Evolutionary conservation across 192 early-diverging fungal species (phyloP).

Genomic region (Backusella mclennaniae): DNA sequence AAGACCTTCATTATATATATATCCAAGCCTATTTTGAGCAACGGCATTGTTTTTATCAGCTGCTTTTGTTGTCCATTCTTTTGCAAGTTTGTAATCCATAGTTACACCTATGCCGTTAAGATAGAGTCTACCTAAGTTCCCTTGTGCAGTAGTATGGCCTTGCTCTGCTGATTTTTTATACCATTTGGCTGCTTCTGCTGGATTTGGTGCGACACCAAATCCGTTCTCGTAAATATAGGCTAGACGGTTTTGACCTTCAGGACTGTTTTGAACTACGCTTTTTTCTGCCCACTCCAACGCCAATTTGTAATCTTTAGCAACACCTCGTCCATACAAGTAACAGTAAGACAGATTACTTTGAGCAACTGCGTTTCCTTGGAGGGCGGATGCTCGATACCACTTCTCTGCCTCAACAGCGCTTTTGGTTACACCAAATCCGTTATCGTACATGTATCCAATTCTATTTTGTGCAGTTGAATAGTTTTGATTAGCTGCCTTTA

Average conservation of each 20-base stretch:
- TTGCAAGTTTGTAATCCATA: conserved; percentile 53
- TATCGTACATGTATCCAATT: conserved; percentile 73
- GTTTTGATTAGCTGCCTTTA: conserved; percentile 63
- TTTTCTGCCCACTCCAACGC: neutral
- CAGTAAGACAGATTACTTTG: conserved; percentile 36
- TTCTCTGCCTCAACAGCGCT: conserved; percentile 34
- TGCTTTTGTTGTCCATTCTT: conserved; percentile 61
- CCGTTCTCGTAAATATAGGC: conserved; percentile 67
- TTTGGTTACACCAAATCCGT: conserved; percentile 57
- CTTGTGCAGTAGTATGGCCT: conserved; percentile 53
- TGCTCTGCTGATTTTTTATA: conserved; percentile 45
- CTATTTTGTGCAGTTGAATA: conserved; percentile 84
- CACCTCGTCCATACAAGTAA: neutral
- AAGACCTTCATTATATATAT: conserved; percentile 46
- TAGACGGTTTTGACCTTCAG: neutral
- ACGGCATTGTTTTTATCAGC: conserved; percentile 71
- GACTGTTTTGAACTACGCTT: neutral
- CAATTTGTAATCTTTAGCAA: neutral
- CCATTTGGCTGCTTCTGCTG: conserved; percentile 48
- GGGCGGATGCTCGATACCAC: neutral
- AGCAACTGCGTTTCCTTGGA: conserved; percentile 53
- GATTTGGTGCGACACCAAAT: conserved; percentile 61
- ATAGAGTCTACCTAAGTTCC: conserved; percentile 56
- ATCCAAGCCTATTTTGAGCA: conserved; percentile 52
- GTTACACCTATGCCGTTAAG: conserved; percentile 51